These are phyloP conservation scores for Lachnellula suecica DNA, from an alignment of 2,329 filamentous ascomycete genomes.

Conservation along the genomic window DNA sequence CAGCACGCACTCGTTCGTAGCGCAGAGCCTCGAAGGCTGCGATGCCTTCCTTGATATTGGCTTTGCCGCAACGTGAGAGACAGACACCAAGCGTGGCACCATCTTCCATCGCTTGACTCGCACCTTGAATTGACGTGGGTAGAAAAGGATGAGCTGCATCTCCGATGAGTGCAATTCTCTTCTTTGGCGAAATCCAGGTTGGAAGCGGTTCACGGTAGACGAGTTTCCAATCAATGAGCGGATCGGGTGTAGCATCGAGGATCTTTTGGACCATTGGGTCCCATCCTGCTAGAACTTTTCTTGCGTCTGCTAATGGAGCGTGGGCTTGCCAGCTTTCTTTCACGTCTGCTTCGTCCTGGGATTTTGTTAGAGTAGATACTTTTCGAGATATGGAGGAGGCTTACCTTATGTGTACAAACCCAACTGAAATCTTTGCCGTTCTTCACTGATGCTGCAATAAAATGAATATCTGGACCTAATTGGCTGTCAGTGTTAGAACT, in stretches of 20 bases:
- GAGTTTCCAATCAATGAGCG: conserved; percentile 32
- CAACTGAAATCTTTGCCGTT: conserved; percentile 51
- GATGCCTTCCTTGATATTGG: conserved; percentile 19
- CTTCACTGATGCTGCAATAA: conserved; percentile 52
- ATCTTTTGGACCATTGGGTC: conserved; percentile 26
- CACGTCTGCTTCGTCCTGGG: conserved; percentile 39
- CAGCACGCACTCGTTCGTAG: conserved; percentile 23
- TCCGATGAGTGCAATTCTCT: conserved; percentile 54
- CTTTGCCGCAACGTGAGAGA: conserved; percentile 23
- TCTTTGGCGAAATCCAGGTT: conserved; percentile 8
- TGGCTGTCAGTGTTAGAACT: not conserved
- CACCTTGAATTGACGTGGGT: conserved; percentile 35
- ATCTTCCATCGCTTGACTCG: conserved; percentile 1
- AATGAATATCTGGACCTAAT: conserved; percentile 45
- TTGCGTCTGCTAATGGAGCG: conserved; percentile 14
- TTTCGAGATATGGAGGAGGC: not conserved
- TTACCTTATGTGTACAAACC: conserved; percentile 51
- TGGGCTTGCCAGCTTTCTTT: conserved; percentile 42
- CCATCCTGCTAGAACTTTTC: conserved; percentile 23
- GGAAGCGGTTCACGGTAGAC: conserved; percentile 31
- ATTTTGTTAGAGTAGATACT: not conserved
- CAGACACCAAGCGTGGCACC: conserved; percentile 35
- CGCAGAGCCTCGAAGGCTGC: conserved; percentile 20
- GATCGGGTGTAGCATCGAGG: conserved; percentile 23
- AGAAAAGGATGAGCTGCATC: conserved; percentile 69